Evolutionary conservation across 2,329 filamentous ascomycete genomes (phyloP), one percentile per base, ranked within the genome.

Genomic region (Eurotiales sp.): DNA sequence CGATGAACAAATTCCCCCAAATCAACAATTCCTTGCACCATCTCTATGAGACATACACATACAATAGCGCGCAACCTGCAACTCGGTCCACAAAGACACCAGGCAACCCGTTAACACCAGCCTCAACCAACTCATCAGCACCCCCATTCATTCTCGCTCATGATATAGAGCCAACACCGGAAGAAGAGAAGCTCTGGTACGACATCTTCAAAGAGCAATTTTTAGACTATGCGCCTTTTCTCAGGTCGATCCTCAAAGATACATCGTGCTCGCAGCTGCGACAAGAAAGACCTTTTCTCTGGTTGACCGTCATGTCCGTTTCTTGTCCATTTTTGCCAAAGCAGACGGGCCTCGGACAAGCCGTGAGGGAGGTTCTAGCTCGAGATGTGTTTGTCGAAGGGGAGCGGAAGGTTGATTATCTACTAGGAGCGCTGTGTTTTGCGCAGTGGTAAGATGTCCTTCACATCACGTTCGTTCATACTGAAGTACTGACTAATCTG

Each of bases 361-460:
- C 66, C 15, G 64, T 77, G 5, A 74, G 74, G 37, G 66, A 72
- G 40, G 68, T 75, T 22, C 47, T 81, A 12, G 71, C 76, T 0
- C 67, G 73, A n/a, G 72, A 71, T 50, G 64, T 80, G 22, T 58
- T 82, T 6, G 52, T 79, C 11, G 70, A 77, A 8, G 65, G 71
- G n/a, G 77, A 81, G 50, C 72, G 74, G 46, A 73, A 62, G 43
- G 64, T 82, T 34, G 81, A 83, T 55, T 55, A 82, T 10, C 64
- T 84, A 2, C 66, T 78, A 10, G 79, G 79, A 0, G 52, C 82
- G 3, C 58, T 84, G 14, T 68, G 56, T 46, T 75, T 66, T 48
- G 65, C 73, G 19, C 65, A 68, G 27, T 82, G 79, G 77, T 76
- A 60, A 57, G 68, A 19, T 23, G 8, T n/a, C 23, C 32, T 41